Evolutionary conservation across 1,284 basidiomycete genomes (phyloP).

Genomic region (Malassezia psittaci): DNA sequence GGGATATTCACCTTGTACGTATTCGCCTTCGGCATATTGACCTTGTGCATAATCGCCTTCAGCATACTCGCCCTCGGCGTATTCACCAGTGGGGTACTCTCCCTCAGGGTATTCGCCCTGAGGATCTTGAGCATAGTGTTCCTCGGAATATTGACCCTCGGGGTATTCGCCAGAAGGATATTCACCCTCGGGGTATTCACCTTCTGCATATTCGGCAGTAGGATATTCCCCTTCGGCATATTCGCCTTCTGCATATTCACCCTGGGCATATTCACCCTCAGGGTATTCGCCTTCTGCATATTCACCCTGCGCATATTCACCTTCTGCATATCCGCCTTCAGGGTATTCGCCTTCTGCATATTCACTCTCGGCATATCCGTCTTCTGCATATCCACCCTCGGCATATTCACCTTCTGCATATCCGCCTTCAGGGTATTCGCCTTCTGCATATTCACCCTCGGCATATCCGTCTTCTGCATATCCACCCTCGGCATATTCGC

Average conservation of each 20-base stretch:
- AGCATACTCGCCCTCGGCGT: not conserved
- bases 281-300: constrained; percentile 1
- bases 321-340: constrained; percentile 5
- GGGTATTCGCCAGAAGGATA: constrained; percentile 2
- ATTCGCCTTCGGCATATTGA: not conserved
- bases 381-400: constrained; percentile 2
- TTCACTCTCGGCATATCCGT: constrained; percentile 3
- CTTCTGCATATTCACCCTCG: not conserved
- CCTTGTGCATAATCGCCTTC: constrained; percentile 3
- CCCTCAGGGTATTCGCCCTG: not conserved
- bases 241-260: constrained; percentile 2
- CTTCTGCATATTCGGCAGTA: not conserved
- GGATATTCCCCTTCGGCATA: constrained; percentile 3
- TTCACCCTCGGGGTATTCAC: not conserved
- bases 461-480: not conserved
- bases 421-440: not conserved
- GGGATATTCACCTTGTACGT: constrained; percentile 8
- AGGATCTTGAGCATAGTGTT: not conserved
- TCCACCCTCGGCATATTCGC: constrained; percentile 6
- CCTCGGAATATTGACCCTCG: constrained; percentile 4
- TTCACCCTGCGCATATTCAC: constrained; percentile 3
- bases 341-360: constrained; percentile 5
- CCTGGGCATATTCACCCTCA: constrained; percentile 4
- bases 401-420: not conserved
- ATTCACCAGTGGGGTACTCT: not conserved